phyloP scores from a whole-genome alignment of 23 red algal species.

The Agarophyton chilense region DNA sequence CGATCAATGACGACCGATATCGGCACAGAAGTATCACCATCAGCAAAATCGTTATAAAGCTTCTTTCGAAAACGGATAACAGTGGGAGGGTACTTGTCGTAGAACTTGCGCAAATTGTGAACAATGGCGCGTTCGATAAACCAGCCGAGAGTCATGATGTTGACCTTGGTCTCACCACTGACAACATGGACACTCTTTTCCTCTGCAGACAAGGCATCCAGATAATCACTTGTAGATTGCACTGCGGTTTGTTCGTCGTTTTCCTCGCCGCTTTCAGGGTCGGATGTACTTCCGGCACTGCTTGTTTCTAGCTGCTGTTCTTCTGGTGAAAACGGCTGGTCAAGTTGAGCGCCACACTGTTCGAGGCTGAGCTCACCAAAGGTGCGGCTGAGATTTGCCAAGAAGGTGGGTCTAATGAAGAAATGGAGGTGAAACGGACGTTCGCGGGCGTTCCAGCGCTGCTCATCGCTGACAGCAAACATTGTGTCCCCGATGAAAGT shows the following conservation, averaged over 20 bases:
- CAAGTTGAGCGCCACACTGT: neutral
- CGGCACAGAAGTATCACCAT: constrained; percentile 41
- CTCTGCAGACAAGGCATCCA: constrained; percentile 21
- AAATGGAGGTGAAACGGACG: constrained; percentile 47
- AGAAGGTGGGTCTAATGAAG: constrained; percentile 68
- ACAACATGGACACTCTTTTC: constrained; percentile 57
- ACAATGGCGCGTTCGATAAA: constrained; percentile 78
- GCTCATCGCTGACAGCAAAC: constrained; percentile 67
- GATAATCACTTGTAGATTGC: neutral
- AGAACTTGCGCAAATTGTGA: constrained; percentile 71
- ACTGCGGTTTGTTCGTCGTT: constrained; percentile 1
- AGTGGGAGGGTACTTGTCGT: constrained; percentile 60
- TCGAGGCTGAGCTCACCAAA: constrained; percentile 40
- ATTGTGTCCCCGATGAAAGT: constrained; percentile 68
- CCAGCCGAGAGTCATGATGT: constrained; percentile 63
- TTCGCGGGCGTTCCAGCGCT: constrained; percentile 50
- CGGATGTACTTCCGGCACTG: constrained; percentile 14
- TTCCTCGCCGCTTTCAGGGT: constrained; percentile 30
- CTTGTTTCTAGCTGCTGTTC: constrained; percentile 19
- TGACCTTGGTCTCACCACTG: constrained; percentile 51
- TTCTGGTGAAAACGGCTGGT: neutral
- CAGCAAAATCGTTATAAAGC: constrained; percentile 54
- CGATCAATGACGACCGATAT: constrained; percentile 52
- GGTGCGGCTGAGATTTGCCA: constrained; percentile 46
- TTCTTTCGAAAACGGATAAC: constrained; percentile 66